These are phyloP conservation scores for Gaertneriomyces sp. DNA, from an alignment of 192 early-diverging fungal genomes.

Conservation along the genomic window DNA sequence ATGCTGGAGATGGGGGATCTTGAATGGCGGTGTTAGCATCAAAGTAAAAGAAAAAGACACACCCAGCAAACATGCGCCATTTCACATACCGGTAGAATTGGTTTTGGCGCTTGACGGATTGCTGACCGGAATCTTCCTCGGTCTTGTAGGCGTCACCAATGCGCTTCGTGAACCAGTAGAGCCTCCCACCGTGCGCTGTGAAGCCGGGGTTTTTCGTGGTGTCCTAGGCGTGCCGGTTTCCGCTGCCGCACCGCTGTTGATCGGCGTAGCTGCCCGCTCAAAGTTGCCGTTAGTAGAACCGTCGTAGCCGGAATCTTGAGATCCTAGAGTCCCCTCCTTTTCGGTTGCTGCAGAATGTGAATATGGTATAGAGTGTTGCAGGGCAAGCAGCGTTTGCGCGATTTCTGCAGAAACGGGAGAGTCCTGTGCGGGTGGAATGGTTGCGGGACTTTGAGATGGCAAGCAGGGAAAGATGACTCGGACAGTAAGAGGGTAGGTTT, in stretches of 20 bases:
- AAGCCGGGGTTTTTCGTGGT: neutral
- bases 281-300: neutral
- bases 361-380: slow-evolving; percentile 5
- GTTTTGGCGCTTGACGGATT: neutral
- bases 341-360: neutral
- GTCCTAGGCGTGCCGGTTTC: neutral
- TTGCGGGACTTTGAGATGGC: slow-evolving; percentile 2
- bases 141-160: neutral
- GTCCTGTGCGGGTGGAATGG: slow-evolving; percentile 14
- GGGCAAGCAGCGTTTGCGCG: slow-evolving; percentile 23
- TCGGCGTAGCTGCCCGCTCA: neutral
- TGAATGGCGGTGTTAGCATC: neutral
- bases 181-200: neutral
- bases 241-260: neutral
- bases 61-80: neutral
- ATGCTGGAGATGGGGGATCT: slow-evolving; percentile 22
- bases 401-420: slow-evolving; percentile 14
- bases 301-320: neutral
- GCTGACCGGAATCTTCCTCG: slow-evolving; percentile 4
- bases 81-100: neutral
- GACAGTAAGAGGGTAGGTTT: too few relatives aligned
- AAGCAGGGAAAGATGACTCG: too few relatives aligned
- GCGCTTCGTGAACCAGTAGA: neutral
- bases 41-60: neutral
- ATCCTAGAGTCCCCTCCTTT: neutral